Evolutionary conservation across 805 yeast genomes (phyloP), one percentile per base, ranked within the genome.

Genomic region (Lachancea nothofagi): DNA sequence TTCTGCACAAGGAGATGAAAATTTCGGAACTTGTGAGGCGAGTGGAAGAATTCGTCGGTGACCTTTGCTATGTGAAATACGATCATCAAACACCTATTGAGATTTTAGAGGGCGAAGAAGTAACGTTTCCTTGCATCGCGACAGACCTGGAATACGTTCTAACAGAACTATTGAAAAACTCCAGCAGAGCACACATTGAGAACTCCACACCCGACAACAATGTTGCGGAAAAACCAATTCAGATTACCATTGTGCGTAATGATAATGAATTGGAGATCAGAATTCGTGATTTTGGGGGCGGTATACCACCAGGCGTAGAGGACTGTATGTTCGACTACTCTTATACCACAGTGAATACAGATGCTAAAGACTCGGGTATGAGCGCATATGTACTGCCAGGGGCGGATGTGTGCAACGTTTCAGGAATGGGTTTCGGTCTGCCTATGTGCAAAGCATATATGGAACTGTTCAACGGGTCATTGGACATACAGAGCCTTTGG

Each of bases 361-460:
- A 70, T 15, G 83, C 75, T 10, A 69, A 75, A 28, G 74, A 72
- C 51, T 73, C 74, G 51, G 64, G 63, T 0, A 64, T 51, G 69
- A 68, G 48, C 49, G 70, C 59, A 43, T 82, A 83, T 51, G 75
- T 75, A 21, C 79, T 83, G 24, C 89, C 88, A 0, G 89, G 88
- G 2, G 70, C 72, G 18, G 81, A 81, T 1, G 82, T 84, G 1
- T 69, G 70, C 32, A 71, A 72, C 17, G 74, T 90, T 25, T 96
- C 97, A 0, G 98, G 98, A 0, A 83, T 93, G 84, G 97, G 97
- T 0, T 90, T 87, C 57, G 98, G 98, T 0, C 62, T 90, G 40
- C 97, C 97, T 5, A 66, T 90, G 46, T 83, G 89, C 44, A 67
- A 77, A 50, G 82, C 86, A 0, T 83, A 83, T 51, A 77, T 82